These are phyloP conservation scores for Leishmania tarentolae DNA, from an alignment of 208 protist species.

Conservation along the genomic window DNA sequence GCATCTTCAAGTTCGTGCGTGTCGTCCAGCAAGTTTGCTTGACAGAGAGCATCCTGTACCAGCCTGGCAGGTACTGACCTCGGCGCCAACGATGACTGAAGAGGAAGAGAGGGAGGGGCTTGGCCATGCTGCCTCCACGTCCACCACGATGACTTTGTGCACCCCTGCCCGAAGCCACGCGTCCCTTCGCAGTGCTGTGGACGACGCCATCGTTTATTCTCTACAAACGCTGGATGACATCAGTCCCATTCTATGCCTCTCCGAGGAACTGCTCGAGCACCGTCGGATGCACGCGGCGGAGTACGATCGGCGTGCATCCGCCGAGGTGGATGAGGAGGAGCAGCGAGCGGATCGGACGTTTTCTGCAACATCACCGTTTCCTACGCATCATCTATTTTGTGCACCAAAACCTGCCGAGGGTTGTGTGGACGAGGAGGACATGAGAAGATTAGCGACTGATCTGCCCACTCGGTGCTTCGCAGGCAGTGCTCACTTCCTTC, in stretches of 20 bases:
- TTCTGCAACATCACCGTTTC: background rate
- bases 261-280: slow-evolving; percentile 3
- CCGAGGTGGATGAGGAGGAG: slow-evolving; percentile 1
- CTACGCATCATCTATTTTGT: background rate
- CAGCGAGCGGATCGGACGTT: background rate
- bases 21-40: slow-evolving; percentile 4
- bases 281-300: background rate
- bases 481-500: background rate
- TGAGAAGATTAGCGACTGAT: background rate
- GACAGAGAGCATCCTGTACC: slow-evolving; percentile 3
- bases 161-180: background rate
- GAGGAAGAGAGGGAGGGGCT: background rate
- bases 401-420: background rate
- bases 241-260: slow-evolving; percentile 26
- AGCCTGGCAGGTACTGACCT: slow-evolving; percentile 2
- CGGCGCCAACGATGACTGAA: background rate
- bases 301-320: background rate
- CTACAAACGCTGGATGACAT: slow-evolving; percentile 28
- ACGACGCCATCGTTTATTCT: slow-evolving; percentile 18
- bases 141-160: background rate
- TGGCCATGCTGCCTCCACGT: background rate
- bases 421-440: background rate
- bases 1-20: background rate
- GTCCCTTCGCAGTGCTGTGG: slow-evolving; percentile 16
- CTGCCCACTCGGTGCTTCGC: background rate